Percentiles rank a stretch among this genome's conserved stretches.
phyloP scores from a whole-genome alignment of 2,329 filamentous ascomycete species.

The Penicillium vulpinum region DNA sequence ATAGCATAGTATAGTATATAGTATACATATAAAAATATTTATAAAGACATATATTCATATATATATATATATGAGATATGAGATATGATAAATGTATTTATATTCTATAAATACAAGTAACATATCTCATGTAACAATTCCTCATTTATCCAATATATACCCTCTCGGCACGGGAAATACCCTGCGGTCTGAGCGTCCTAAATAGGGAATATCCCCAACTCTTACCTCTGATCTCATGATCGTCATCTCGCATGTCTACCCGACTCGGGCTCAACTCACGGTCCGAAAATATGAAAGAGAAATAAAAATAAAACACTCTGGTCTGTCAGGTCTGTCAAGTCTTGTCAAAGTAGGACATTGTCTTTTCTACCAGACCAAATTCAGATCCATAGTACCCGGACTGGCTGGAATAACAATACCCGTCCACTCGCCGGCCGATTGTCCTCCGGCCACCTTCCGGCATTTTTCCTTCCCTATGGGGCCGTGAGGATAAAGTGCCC shows the following conservation, averaged over 20 bases:
- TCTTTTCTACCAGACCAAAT: slow-evolving; percentile 3
- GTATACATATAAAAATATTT: background rate
- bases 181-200: background rate
- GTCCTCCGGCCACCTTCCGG: slow-evolving; percentile 13
- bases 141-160: background rate
- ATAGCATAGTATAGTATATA: background rate
- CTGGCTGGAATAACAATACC: slow-evolving; percentile 9
- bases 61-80: too few relatives aligned
- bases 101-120: background rate
- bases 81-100: too few relatives aligned
- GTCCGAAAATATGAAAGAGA: background rate
- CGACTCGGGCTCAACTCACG: slow-evolving; percentile 7
- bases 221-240: slow-evolving; percentile 11
- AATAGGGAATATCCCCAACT: background rate
- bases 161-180: background rate
- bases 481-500: background rate
- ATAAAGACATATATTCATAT: background rate
- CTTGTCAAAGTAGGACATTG: slow-evolving; percentile 10
- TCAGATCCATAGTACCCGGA: background rate
- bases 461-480: background rate
- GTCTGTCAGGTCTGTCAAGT: too few relatives aligned
- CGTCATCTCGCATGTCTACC: slow-evolving; percentile 10
- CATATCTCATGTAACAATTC: background rate
- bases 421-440: slow-evolving; percentile 4
- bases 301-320: background rate